Base-by-base conservation (phyloP, 148 eudicot genomes). In the Persicaria tinctoria region DNA sequence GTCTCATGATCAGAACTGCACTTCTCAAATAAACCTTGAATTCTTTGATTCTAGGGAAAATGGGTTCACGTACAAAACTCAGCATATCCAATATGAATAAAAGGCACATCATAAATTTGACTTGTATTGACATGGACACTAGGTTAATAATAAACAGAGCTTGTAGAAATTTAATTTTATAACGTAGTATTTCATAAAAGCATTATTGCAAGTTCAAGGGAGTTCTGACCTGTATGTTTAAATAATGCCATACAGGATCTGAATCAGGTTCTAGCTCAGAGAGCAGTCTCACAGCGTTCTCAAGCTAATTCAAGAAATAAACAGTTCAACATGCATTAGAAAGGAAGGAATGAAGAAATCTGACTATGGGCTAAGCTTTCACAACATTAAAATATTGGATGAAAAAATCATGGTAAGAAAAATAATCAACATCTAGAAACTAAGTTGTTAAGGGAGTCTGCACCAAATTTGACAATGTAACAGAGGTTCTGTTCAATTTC, bases 181-280 rank as follows among this genome's bases (percentile, higher is more conserved):
- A 17, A 54, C 1, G n/a, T 2, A 54, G 57, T 5, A 54, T 13
- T 54, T 13, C 8, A 13, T 4, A 54, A 54, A 54, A 54, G 17
- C 14, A 5, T 54, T 54, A 17, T 54, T 54, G 4, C n/a, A 74
- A 70, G 78, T 60, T 18, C 45, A 64, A 23, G 51, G 53, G 23
- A 48, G 5, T 46, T 47, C 86, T 83, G 56, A 95, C 98, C 97
- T 95, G 97, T 86, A 92, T 88, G 81, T 85, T 90, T 77, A 95
- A 80, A 83, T 95, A 95, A 80, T 90, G 96, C 93, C 97, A 87
- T 72, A 95, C 91, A 81, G 98, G 98, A 89, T 95, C 98, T 56
- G 97, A 87, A 76, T 92, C 98, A 53, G 98, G 97, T 82, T 95
- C 98, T 80, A 95, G 85, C 82, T 92, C 98, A 88, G 90, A 74